A percentile compares a stretch with the other conserved stretches of the same genome.
Conservation (phyloP, 139 green algal species). For the Haematococcus sp. region DNA sequence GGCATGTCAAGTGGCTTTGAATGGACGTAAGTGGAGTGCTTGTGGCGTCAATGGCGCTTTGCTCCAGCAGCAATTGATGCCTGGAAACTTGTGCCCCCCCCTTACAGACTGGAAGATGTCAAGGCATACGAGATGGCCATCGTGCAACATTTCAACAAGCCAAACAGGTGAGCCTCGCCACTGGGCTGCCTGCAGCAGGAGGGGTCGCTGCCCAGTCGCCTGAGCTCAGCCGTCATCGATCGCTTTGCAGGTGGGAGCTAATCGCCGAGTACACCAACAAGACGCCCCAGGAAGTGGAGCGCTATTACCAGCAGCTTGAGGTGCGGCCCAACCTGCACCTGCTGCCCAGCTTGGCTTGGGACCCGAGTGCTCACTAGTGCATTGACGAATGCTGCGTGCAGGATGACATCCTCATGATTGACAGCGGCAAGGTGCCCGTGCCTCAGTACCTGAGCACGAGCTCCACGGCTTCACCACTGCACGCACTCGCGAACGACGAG, state of each 20-base stretch:
- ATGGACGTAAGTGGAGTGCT: no score
- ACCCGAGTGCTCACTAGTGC: background rate
- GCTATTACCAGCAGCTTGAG: constrained; percentile 24
- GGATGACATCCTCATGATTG: background rate
- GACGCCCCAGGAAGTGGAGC: constrained; percentile 7
- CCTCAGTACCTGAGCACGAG: background rate
- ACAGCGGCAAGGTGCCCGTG: background rate
- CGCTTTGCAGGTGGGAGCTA: constrained; percentile 6
- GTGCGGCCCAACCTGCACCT: constrained; percentile 3
- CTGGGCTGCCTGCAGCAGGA: no score
- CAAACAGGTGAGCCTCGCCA: no score
- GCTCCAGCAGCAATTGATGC: constrained; percentile 6
- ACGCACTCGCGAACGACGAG: background rate
- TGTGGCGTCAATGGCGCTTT: no score
- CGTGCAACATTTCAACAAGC: no score
- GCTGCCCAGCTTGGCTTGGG: background rate
- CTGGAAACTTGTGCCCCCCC: constrained; percentile 21
- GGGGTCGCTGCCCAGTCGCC: no score
- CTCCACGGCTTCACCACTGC: background rate
- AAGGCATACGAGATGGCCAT: no score
- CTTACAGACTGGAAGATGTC: constrained; percentile 1
- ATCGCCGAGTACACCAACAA: constrained; percentile 21
- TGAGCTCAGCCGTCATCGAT: no score
- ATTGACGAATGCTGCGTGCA: no score
- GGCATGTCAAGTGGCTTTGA: no score